Conservation (phyloP, 495 filamentous ascomycete species). For the Podospora conica region DNA sequence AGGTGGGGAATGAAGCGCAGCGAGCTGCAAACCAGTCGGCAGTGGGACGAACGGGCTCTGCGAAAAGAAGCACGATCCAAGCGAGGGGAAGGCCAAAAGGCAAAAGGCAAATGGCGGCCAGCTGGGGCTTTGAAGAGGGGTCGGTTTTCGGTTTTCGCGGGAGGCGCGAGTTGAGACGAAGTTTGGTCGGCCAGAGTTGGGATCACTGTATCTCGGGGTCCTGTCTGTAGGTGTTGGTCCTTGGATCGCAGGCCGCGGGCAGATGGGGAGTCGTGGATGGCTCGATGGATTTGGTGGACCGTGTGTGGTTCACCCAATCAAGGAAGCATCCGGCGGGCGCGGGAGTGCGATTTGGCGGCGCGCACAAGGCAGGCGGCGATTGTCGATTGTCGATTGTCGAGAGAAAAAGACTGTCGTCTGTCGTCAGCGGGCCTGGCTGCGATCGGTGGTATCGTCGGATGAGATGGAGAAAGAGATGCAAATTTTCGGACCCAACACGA, state of each 20-base stretch:
- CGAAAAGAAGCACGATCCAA: slow-evolving; percentile 7
- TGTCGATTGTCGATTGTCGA: neutral
- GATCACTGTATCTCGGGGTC: too few relatives aligned
- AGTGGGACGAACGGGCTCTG: neutral
- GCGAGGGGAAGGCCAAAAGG: slow-evolving; percentile 10
- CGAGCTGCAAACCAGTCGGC: neutral
- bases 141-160: neutral
- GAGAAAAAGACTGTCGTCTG: neutral
- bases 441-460: neutral
- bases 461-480: neutral
- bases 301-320: slow-evolving; percentile 14
- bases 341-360: slow-evolving; percentile 9
- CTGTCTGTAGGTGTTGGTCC: neutral
- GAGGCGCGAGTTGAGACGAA: slow-evolving; percentile 4
- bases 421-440: slow-evolving; percentile 8
- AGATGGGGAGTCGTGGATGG: neutral
- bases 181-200: neutral
- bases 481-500: neutral
- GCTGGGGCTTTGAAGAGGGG: neutral
- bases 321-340: neutral
- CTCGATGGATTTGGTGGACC: slow-evolving; percentile 3
- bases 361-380: neutral
- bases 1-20: neutral
- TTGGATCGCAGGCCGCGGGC: neutral
- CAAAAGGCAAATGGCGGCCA: neutral